Conservation (phyloP, 495 filamentous ascomycete species). For the Neurospora sp. region DNA sequence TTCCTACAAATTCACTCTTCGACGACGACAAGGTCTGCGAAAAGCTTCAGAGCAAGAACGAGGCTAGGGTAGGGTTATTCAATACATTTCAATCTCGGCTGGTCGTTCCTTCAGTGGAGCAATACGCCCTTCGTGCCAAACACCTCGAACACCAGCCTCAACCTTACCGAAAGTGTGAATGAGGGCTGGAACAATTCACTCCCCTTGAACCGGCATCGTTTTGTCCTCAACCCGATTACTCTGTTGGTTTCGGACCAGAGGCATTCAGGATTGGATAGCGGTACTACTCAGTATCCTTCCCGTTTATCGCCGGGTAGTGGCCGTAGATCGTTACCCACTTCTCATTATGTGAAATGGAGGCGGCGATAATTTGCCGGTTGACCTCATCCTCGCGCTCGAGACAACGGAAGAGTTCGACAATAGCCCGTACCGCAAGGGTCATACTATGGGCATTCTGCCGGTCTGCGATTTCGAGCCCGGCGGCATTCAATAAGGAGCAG, state of each 20-base stretch:
- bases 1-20: not conserved
- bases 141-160: not conserved
- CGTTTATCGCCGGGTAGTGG: slow-evolving; percentile 17
- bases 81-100: not conserved
- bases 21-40: not conserved
- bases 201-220: slow-evolving; percentile 16
- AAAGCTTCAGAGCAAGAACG: not conserved
- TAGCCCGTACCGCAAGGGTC: slow-evolving; percentile 26
- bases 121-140: not conserved
- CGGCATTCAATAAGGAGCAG: slow-evolving; percentile 33
- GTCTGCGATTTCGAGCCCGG: slow-evolving; percentile 11
- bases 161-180: slow-evolving; percentile 32
- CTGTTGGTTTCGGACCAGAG: slow-evolving; percentile 27
- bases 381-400: slow-evolving; percentile 28
- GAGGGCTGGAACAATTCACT: slow-evolving; percentile 32
- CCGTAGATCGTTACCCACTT: slow-evolving; percentile 20
- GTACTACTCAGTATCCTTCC: slow-evolving; percentile 7
- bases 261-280: slow-evolving; percentile 1
- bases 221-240: slow-evolving; percentile 28
- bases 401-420: slow-evolving; percentile 24
- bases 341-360: slow-evolving; percentile 27
- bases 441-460: slow-evolving; percentile 23
- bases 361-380: slow-evolving; percentile 31
- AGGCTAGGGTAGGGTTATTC: not conserved
- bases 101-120: slow-evolving; percentile 12